Evolutionary conservation across 2,329 filamentous ascomycete genomes (phyloP), one percentile per base, ranked within the genome.

Genomic region (Colletotrichum sp.): DNA sequence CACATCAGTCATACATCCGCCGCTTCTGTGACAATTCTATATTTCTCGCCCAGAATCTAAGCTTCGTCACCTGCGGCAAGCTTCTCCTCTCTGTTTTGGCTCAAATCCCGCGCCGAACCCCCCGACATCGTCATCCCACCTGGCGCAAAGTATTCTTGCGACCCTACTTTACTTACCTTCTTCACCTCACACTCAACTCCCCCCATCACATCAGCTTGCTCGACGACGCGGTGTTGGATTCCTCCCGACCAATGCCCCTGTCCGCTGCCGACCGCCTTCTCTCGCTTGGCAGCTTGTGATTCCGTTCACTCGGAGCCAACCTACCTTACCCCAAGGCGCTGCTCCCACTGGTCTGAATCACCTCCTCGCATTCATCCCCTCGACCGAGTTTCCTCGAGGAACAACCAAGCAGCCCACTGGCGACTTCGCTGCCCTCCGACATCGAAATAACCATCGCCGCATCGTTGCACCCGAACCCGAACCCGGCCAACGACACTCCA

Each of bases 221-320:
- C 9, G 39, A 49, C 39, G 63, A 44, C 27, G 64, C 16, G 39
- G 61, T 34, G 34, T 69, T 39, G 55, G 39, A 36, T 19, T 73
- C 27, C 25, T 55, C 70, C 39, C 55, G 57, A 62, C 70, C 73
- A 76, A 76, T 76, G 71, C 70, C 73, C n/a, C 59, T 59, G 39
- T 64, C 70, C 62, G 32, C 12, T 15, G 25, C 64, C 64, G 70
- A 73, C 69, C 73, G 70, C 39, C 68, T 44, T 32, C 57, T 69
- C 19, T 32, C 64, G 57, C 73, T 73, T 73, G 70, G 27, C 70
- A 73, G 44, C 70, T 49, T 69, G 44, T 73, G 64, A 69, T 72
- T 73, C 19, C 68, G 16, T 52, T 19, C 66, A 22, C 30, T 64
- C n/a, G 73, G 44, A 12, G 32, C n/a, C 19, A 32, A 19, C 12